These are phyloP conservation scores for Cryptosporidium ubiquitum DNA, from an alignment of 169 alveolate genomes.

Conservation along the genomic window DNA sequence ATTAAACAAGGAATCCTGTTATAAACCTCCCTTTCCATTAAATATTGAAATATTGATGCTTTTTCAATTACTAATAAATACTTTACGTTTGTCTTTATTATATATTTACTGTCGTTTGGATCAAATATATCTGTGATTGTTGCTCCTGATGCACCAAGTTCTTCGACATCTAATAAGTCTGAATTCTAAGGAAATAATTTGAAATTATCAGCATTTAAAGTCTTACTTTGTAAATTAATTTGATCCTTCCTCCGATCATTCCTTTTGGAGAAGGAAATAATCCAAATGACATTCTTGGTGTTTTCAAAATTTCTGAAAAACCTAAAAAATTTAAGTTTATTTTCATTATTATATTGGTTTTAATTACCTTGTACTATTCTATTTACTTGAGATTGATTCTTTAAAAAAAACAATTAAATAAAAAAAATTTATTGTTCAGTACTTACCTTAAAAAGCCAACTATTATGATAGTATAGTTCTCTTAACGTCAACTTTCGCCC, in stretches of 20 bases:
- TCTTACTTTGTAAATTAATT: slow-evolving; percentile 32
- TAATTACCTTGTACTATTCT: slow-evolving; percentile 49
- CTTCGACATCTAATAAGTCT: slow-evolving; percentile 35
- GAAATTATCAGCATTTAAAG: not conserved
- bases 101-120: not conserved
- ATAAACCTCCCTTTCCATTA: slow-evolving; percentile 62
- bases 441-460: slow-evolving; percentile 54
- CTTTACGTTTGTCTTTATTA: slow-evolving; percentile 7
- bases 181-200: slow-evolving; percentile 24
- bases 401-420: not conserved
- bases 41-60: slow-evolving; percentile 71
- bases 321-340: slow-evolving; percentile 4
- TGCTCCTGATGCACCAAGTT: slow-evolving; percentile 44
- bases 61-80: slow-evolving; percentile 51
- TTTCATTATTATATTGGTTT: not conserved
- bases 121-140: slow-evolving; percentile 58
- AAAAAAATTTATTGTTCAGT: not conserved
- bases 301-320: slow-evolving; percentile 16
- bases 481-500: slow-evolving; percentile 42
- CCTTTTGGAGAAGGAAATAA: slow-evolving; percentile 73
- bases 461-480: slow-evolving; percentile 46
- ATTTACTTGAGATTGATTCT: slow-evolving; percentile 55
- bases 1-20: slow-evolving; percentile 54
- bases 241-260: slow-evolving; percentile 54
- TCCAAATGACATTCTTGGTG: slow-evolving; percentile 42